phyloP scores from a whole-genome alignment of 768 basidiomycete genomes.

The Solioccasus polychromus region DNA sequence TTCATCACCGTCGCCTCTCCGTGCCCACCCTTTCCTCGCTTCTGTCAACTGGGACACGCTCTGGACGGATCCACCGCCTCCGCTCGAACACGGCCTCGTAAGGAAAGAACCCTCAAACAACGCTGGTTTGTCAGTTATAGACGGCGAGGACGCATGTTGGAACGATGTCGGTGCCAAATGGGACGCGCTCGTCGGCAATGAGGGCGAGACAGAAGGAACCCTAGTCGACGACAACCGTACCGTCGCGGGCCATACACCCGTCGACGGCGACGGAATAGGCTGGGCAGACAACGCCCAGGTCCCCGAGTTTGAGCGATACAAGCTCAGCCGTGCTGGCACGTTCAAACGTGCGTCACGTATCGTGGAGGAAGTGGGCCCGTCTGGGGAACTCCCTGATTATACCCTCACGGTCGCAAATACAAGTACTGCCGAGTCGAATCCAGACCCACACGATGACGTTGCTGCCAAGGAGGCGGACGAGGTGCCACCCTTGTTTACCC shows the following conservation, averaged over 20 bases:
- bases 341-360: constrained; percentile 24
- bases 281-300: constrained; percentile 52
- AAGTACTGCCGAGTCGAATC: not conserved
- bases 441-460: not conserved
- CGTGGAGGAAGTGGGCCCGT: constrained; percentile 41
- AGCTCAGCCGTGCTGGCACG: constrained; percentile 7
- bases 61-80: constrained; percentile 63
- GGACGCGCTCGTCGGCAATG: constrained; percentile 44
- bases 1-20: constrained; percentile 44
- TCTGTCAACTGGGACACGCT: constrained; percentile 58
- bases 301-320: constrained; percentile 27
- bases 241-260: not conserved
- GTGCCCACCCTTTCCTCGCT: constrained; percentile 61
- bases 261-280: constrained; percentile 39
- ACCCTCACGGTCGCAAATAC: constrained; percentile 5
- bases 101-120: constrained; percentile 39
- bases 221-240: not conserved
- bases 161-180: constrained; percentile 53
- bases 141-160: constrained; percentile 39
- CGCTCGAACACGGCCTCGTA: constrained; percentile 55
- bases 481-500: constrained; percentile 3
- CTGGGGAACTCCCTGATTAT: constrained; percentile 40
- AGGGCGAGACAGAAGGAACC: constrained; percentile 7
- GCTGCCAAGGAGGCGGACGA: constrained; percentile 8
- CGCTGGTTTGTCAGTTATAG: constrained; percentile 14